Evolutionary conservation across 768 basidiomycete species (phyloP), one percentile per base, ranked within the genome.

Genomic region (Naganishia onofrii): DNA sequence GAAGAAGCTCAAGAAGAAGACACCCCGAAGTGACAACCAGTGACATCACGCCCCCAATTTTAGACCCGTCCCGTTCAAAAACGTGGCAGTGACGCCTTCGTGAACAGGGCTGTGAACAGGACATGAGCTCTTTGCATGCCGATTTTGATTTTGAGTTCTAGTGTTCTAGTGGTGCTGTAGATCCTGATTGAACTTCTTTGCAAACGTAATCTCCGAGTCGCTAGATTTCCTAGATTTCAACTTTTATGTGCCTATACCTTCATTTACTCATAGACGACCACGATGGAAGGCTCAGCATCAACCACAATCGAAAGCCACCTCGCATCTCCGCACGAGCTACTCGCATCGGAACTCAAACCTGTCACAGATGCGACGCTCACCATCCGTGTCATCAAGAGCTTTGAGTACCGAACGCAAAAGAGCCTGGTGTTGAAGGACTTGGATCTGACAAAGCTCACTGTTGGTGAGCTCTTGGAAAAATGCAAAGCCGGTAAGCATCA

Each of bases 381-480:
- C 8, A 81, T 98, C 58, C 88, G 95, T 36, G 85, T 97, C 72
- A 91, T 99, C 83, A 99, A 99, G 79, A 93, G 91, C 23, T 95
- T 99, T 79, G 88, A 88, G 77, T 97, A 87, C 81, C 87, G 95
- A 67, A 97, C 93, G 67, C 90, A 92, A 78, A 89, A 89, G 74
- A 89, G 87, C 77, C 85, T 97, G 73, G 88, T 99, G 65, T 84
- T 98, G 63, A 90, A 88, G 76, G 84, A 89, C 74, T 76, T 94
- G 71, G 87, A 99, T 78, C 87, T 96, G 71, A 87, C 88, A 74
- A 83, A 83, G 1, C 88, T 86, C n/a, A 93, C 92, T 1, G 88
- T 93, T 28, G 88, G 86, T 17, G 82, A 85, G 73, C 84, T 99
- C 71, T 94, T 94, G 82, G 86, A 89, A 36, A 82, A 83, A 29